Base-by-base conservation (phyloP, 2,329 filamentous ascomycete species). In the Penicillium frequentans region DNA sequence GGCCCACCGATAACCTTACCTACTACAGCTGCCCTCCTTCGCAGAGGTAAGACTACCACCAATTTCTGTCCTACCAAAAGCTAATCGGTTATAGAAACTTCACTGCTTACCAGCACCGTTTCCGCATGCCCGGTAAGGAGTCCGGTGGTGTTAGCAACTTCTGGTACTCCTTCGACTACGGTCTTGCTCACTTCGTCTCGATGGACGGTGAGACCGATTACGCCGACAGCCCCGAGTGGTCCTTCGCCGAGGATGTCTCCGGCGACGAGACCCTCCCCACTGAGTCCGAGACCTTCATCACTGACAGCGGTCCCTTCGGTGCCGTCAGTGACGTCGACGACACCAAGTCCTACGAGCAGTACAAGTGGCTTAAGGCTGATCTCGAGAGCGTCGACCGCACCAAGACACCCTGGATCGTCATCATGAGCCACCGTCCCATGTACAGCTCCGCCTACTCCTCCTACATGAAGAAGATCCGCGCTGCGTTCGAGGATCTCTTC, bases 91-190 rank as follows among this genome's bases (percentile, higher is more conserved):
- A 23, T 45, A 76, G 77, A 52, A 82, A 81, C 69, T 81, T 79
- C 69, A 82, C 80, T n/a, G 74, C 78, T 6, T 82, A 73, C 67
- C 77, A 81, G 61, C 70, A 82, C 66, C 79, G 80, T 45, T 83
- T 82, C 74, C 75, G 76, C 52, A 82, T 82, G 78, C 79, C 80
- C 1, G 81, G 81, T 24, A 58, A 63, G 1, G 79, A 82, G 61
- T 73, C 72, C 10, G 77, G 77, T 4, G 81, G 81, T 33, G 78
- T 81, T 10, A 73, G 77, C 52, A 82, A 82, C 73, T 79, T 82
- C 63, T 82, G 81, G 81, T 82, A 83, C 69, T 81, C 77, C 1
- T 83, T 82, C 62, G 80, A 83, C 70, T 82, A 82, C 60, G 81
- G 81, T 24, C 70, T 82, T n/a, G 80, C 77, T 2, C 81, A 83